Evolutionary conservation across 768 basidiomycete genomes (phyloP).

Genomic region (Ramaria sp.): DNA sequence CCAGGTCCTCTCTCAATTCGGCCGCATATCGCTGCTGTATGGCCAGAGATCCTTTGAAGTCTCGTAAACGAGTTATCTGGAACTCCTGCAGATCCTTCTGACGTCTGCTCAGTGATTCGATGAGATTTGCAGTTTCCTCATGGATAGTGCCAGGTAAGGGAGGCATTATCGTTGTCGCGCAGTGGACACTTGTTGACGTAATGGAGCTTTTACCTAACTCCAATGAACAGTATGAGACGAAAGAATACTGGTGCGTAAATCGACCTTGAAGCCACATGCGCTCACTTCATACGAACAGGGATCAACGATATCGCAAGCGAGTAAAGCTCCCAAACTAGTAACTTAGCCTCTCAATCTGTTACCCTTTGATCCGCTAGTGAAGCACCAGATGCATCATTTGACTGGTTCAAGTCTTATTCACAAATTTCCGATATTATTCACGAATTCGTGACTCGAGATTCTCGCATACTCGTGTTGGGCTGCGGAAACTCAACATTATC

Average conservation of each 20-base stretch:
- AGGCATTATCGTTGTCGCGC: slow-evolving; percentile 34
- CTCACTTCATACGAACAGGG: slow-evolving; percentile 6
- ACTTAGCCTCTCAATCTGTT: background rate
- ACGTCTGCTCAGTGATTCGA: slow-evolving; percentile 43
- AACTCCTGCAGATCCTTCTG: slow-evolving; percentile 53
- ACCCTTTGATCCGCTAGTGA: slow-evolving; percentile 33
- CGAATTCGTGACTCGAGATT: slow-evolving; percentile 45
- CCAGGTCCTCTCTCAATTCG: slow-evolving; percentile 70
- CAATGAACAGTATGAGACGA: slow-evolving; percentile 13
- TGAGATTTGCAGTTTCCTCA: slow-evolving; percentile 36
- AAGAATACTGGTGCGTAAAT: slow-evolving; percentile 14
- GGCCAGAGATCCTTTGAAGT: slow-evolving; percentile 57
- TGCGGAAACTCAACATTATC: slow-evolving; percentile 79
- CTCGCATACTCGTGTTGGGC: slow-evolving; percentile 67
- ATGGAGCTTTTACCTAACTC: slow-evolving; percentile 13
- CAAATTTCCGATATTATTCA: slow-evolving; percentile 57
- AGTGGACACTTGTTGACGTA: background rate
- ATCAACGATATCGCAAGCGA: slow-evolving; percentile 13
- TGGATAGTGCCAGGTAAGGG: slow-evolving; percentile 48
- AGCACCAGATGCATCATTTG: slow-evolving; percentile 47
- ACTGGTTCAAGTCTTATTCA: slow-evolving; percentile 80
- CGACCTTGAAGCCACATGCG: background rate
- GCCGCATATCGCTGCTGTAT: slow-evolving; percentile 64
- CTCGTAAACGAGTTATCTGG: slow-evolving; percentile 64
- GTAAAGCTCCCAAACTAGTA: background rate